These are phyloP conservation scores for Gynandropsis gynandra DNA, from an alignment of 345 rosid species.

Conservation along the genomic window DNA sequence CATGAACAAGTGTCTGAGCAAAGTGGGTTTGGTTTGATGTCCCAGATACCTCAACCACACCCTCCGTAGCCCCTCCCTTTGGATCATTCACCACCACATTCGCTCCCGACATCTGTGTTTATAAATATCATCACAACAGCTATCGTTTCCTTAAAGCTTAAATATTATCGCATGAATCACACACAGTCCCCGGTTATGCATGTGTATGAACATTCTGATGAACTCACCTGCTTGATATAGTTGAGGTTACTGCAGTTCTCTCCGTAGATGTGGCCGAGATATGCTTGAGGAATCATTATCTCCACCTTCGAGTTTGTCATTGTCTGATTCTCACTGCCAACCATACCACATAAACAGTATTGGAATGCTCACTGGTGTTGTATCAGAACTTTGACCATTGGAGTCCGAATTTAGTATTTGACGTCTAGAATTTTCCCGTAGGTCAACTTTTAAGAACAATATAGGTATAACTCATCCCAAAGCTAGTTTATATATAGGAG, in stretches of 20 bases:
- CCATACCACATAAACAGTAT: not conserved
- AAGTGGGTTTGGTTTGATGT: constrained; percentile 53
- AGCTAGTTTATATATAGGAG: too few species aligned
- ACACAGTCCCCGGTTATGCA: too few species aligned
- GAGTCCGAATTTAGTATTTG: too few species aligned
- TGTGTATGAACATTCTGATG: not conserved
- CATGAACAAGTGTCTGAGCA: constrained; percentile 72
- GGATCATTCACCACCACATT: constrained; percentile 61
- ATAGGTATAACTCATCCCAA: too few species aligned
- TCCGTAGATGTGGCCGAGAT: constrained; percentile 57
- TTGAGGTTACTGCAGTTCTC: constrained; percentile 50
- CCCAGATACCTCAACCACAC: constrained; percentile 52
- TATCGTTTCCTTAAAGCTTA: not conserved
- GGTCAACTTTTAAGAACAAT: too few species aligned
- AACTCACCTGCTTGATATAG: constrained; percentile 60
- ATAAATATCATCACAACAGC: constrained; percentile 13
- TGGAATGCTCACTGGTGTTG: too few species aligned
- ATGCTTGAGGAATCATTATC: constrained; percentile 53
- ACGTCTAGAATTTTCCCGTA: too few species aligned
- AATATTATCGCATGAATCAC: not conserved
- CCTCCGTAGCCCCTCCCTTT: constrained; percentile 55
- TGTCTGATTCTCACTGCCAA: constrained; percentile 43
- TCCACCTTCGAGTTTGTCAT: constrained; percentile 43
- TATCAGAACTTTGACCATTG: too few species aligned
- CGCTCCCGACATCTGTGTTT: constrained; percentile 59